Evolutionary conservation across 768 basidiomycete genomes (phyloP).

Genomic region (Gyrodon lividus): DNA sequence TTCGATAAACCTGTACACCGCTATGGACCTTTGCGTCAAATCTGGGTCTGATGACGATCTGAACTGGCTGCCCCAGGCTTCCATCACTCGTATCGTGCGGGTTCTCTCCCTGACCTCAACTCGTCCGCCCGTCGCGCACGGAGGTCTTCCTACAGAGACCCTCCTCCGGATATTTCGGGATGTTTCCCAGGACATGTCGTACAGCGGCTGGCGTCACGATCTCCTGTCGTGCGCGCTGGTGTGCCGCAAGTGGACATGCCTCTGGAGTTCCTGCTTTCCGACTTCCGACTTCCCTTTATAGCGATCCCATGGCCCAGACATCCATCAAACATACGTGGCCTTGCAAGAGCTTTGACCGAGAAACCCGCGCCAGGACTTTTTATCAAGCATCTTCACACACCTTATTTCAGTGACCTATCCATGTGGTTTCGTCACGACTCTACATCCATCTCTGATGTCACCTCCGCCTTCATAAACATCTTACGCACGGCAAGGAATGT

Average conservation of each 20-base stretch:
- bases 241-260: constrained; percentile 24
- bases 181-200: constrained; percentile 4
- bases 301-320: background rate
- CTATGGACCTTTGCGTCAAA: too few species aligned
- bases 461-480: background rate
- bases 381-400: background rate
- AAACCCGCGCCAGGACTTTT: constrained; percentile 12
- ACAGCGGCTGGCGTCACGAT: constrained; percentile 19
- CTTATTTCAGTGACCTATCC: background rate
- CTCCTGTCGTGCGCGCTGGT: constrained; percentile 26
- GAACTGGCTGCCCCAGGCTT: too few species aligned
- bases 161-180: constrained; percentile 22
- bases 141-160: constrained; percentile 19
- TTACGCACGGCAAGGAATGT: constrained; percentile 4
- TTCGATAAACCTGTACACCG: constrained; percentile 14
- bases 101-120: constrained; percentile 9
- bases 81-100: constrained; percentile 21
- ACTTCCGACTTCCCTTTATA: too few species aligned
- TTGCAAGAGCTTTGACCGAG: constrained; percentile 17
- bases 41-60: too few species aligned
- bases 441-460: background rate
- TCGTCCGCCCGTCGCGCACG: constrained; percentile 4
- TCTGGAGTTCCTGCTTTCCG: constrained; percentile 17
- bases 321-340: constrained; percentile 12
- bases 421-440: background rate